These are phyloP conservation scores for Coemansia sp. DNA, from an alignment of 192 early-diverging fungal species.

Conservation along the genomic window DNA sequence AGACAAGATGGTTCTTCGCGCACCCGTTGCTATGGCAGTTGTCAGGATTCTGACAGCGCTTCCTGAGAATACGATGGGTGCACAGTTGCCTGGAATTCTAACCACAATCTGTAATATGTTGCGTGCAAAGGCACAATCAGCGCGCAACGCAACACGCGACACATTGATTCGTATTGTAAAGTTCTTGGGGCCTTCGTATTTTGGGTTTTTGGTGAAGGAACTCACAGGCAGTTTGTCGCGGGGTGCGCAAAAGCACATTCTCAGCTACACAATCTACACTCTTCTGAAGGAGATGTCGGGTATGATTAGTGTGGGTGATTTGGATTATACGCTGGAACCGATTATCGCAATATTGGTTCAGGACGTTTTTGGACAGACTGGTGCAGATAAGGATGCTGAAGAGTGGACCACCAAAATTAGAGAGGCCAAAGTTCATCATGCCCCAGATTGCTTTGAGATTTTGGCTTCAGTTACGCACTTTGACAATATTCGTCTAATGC, in stretches of 20 bases:
- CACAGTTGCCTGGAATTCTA: conserved; percentile 84
- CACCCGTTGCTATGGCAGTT: conserved; percentile 85
- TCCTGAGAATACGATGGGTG: conserved; percentile 69
- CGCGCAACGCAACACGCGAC: conserved; percentile 80
- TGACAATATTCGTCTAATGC: conserved; percentile 64
- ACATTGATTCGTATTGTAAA: conserved; percentile 84
- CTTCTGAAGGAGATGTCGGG: conserved; percentile 70
- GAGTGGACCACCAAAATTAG: conserved; percentile 87
- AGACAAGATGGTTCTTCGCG: conserved; percentile 72
- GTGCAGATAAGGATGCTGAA: conserved; percentile 84
- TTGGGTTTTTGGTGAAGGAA: conserved; percentile 88
- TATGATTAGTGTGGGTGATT: conserved; percentile 60
- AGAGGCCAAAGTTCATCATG: conserved; percentile 84
- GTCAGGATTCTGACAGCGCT: conserved; percentile 79
- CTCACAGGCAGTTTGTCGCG: conserved; percentile 70
- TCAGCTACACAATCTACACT: conserved; percentile 89
- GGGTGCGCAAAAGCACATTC: conserved; percentile 90
- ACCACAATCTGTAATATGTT: conserved; percentile 87
- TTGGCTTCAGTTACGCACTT: conserved; percentile 71
- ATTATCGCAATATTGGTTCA: conserved; percentile 74
- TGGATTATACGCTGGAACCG: conserved; percentile 76
- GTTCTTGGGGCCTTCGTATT: conserved; percentile 78
- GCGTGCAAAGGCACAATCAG: conserved; percentile 71
- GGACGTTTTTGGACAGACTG: conserved; percentile 92
- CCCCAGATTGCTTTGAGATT: conserved; percentile 85